Base-by-base conservation (phyloP, 768 basidiomycete species). In the Candolleomyces eurysporus region DNA sequence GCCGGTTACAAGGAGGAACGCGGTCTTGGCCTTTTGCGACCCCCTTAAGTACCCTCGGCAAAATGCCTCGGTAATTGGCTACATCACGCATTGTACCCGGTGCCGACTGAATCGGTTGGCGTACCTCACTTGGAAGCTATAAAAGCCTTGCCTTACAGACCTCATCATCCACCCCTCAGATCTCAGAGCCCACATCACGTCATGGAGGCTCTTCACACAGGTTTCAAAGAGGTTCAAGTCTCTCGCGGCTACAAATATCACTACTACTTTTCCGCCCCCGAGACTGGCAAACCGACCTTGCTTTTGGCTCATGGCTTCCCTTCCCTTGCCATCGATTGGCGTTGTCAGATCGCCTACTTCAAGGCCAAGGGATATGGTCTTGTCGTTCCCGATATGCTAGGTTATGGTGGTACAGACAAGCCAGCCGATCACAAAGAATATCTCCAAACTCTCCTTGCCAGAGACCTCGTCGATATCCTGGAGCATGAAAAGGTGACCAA, bases 231-330 rank as follows among this genome's bases (percentile, higher is more conserved):
- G 11, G 36, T 36, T 36, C 36, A 11, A 36, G 36, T 36, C 36
- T 8, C 36, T 36, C 36, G 36, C 11, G 78, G 76, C 16, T 67
- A 77, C 58, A 68, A 63, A n/a, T 82, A 81, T 63, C 68, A 67
- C 32, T 82, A 80, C 65, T 76, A 73, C 61, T 69, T 56, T 26
- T 58, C 60, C 66, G 49, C 53, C 19, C 59, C 66, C 10, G 45
- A 43, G 9, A 17, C 60, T 10, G 59, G 61, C 13, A 61, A 66
- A 46, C 79, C 77, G 19, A 72, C 74, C 2, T 68, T 82, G 7
- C 64, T 83, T 14, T 76, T 82, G 61, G 64, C 79, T 17, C 82
- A 84, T 62, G 82, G 80, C 7, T 83, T 82, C 63, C 81, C 79
- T 16, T 70, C 73, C n/a, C 75, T 73, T 17, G 76, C 79, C 2